Evolutionary conservation across 306 rosid genomes (phyloP).

Genomic region (Lotus japonicus): DNA sequence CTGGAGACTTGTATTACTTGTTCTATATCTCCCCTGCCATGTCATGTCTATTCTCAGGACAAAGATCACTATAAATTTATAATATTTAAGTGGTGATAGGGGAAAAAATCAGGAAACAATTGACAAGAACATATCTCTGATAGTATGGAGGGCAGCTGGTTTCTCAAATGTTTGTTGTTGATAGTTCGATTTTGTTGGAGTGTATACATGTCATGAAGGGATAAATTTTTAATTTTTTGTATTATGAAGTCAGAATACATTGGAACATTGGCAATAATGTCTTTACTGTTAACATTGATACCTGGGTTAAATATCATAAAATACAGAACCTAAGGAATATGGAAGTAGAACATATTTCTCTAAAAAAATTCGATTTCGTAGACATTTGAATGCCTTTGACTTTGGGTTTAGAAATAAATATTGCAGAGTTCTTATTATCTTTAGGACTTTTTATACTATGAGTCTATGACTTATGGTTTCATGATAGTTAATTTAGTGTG

Average conservation of each 20-base stretch:
- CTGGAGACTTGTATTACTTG: no score
- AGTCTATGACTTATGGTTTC: background rate
- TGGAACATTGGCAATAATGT: background rate
- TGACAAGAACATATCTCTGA: conserved; percentile 1
- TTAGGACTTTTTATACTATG: background rate
- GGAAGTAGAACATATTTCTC: background rate
- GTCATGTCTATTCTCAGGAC: no score
- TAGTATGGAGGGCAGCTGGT: background rate
- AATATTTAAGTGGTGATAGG: no score
- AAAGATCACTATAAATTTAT: background rate
- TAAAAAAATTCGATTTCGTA: background rate
- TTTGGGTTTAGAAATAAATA: conserved; percentile 3
- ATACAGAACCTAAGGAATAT: background rate
- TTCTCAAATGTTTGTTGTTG: conserved; percentile 7
- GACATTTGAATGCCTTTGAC: background rate
- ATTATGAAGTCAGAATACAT: background rate
- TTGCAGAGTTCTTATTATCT: background rate
- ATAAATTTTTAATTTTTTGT: background rate
- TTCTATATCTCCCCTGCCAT: background rate
- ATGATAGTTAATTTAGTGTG: background rate
- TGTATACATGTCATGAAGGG: background rate
- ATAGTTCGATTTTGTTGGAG: conserved; percentile 6
- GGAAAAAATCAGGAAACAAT: background rate
- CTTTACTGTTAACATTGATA: background rate
- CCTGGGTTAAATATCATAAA: background rate